phyloP scores from a whole-genome alignment of 257 asterid genomes.

The Salvia rosmarinus region DNA sequence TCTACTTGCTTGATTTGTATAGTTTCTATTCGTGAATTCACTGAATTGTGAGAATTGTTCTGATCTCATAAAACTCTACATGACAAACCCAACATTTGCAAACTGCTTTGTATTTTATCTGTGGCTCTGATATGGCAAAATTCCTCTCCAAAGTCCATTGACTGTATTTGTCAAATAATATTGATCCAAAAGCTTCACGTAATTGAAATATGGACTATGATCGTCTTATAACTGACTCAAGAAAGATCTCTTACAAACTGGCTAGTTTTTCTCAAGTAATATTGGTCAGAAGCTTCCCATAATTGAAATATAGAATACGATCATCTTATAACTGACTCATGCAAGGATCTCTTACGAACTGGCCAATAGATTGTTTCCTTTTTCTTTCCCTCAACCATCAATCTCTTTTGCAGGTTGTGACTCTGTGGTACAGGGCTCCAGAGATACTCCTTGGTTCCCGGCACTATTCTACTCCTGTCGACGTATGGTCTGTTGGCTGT shows the following conservation, averaged over 20 bases:
- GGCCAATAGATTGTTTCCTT: neutral
- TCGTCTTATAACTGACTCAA: no score
- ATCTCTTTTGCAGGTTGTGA: constrained; percentile 70
- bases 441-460: constrained; percentile 94
- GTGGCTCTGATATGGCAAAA: neutral
- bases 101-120: neutral
- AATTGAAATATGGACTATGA: no score
- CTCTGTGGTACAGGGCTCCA: constrained; percentile 98
- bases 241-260: no score
- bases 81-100: constrained; percentile 9
- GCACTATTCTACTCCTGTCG: constrained; percentile 96
- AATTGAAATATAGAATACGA: no score
- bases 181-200: neutral
- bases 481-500: constrained; percentile 97
- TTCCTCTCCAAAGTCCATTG: constrained; percentile 10
- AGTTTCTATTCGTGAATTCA: constrained; percentile 14
- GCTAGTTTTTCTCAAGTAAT: no score
- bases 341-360: constrained; percentile 7
- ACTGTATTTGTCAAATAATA: neutral
- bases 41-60: neutral
- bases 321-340: constrained; percentile 14
- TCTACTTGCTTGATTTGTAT: neutral
- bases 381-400: constrained; percentile 15
- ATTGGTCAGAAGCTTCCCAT: no score
- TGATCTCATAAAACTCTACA: constrained; percentile 14